These are phyloP conservation scores for Dispira simplex DNA, from an alignment of 192 early-diverging fungal species.

Conservation along the genomic window DNA sequence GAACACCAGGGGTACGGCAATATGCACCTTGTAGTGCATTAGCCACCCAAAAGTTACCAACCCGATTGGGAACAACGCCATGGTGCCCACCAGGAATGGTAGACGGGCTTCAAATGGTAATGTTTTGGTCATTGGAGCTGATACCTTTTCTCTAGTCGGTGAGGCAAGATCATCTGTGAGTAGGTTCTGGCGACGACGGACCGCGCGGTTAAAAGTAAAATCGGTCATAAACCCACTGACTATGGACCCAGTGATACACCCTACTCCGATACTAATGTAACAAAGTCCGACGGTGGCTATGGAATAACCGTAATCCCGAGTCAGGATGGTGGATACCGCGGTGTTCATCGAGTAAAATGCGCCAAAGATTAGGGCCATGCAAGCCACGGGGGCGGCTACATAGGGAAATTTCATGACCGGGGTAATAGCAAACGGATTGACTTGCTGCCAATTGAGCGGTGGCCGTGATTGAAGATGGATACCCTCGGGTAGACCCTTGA, in stretches of 20 bases:
- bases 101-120: slow-evolving; percentile 19
- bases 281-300: slow-evolving; percentile 27
- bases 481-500: slow-evolving; percentile 4
- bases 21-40: slow-evolving; percentile 14
- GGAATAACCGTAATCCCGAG: slow-evolving; percentile 22
- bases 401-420: slow-evolving; percentile 5
- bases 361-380: slow-evolving; percentile 31
- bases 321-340: slow-evolving; percentile 24
- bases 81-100: slow-evolving; percentile 19
- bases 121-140: neutral
- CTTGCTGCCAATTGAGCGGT: neutral
- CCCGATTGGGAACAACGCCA: slow-evolving; percentile 17
- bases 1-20: slow-evolving; percentile 19
- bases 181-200: neutral
- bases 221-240: slow-evolving; percentile 25
- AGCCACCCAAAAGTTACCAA: slow-evolving; percentile 24
- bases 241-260: slow-evolving; percentile 23
- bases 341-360: slow-evolving; percentile 31
- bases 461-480: neutral
- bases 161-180: neutral
- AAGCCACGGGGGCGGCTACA: slow-evolving; percentile 12
- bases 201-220: neutral
- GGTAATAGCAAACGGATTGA: neutral
- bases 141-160: neutral
- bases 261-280: slow-evolving; percentile 28